Conservation (phyloP, 176 grass and related monocot species). For the bread wheat (Triticum aestivum) region DNA sequence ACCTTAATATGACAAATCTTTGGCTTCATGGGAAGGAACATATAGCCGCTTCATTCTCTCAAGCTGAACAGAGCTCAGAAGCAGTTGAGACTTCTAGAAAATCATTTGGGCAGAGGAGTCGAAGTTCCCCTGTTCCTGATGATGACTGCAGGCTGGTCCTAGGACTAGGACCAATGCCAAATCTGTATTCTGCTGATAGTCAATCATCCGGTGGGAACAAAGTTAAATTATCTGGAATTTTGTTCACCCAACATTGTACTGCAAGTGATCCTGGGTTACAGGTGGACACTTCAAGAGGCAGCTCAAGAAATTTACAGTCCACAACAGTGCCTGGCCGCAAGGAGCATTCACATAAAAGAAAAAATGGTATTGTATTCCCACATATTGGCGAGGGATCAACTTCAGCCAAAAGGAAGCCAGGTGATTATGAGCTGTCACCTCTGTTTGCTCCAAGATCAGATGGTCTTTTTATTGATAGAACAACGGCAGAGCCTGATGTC, state of each 20-base stretch:
- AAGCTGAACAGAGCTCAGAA: conserved; percentile 39
- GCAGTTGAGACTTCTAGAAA: conserved; percentile 25
- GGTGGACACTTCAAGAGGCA: conserved; percentile 49
- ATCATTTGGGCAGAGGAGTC: conserved; percentile 32
- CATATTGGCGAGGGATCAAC: conserved; percentile 80
- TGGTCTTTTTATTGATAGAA: conserved; percentile 24
- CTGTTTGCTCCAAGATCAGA: conserved; percentile 68
- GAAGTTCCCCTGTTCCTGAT: conserved; percentile 47
- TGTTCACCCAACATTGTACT: conserved; percentile 34
- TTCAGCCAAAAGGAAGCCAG: conserved; percentile 78
- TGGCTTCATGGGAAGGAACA: conserved; percentile 47
- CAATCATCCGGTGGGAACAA: conserved; percentile 27
- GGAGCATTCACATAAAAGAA: conserved; percentile 27
- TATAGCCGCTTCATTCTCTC: conserved; percentile 28
- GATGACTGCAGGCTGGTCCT: conserved; percentile 75
- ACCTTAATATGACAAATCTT: conserved; percentile 64
- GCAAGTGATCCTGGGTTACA: conserved; percentile 46
- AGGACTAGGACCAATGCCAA: conserved; percentile 76
- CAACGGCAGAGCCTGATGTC: background rate
- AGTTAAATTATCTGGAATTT: conserved; percentile 41
- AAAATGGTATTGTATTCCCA: conserved; percentile 45
- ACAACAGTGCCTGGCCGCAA: background rate
- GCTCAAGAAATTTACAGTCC: conserved; percentile 35
- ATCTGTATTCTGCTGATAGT: conserved; percentile 60
- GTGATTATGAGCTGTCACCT: conserved; percentile 64